A percentile compares a stretch with the other conserved stretches of the same genome.
These are phyloP conservation scores for Trichoderma arundinaceum DNA, from an alignment of 2,329 filamentous ascomycete genomes.

Conservation along the genomic window DNA sequence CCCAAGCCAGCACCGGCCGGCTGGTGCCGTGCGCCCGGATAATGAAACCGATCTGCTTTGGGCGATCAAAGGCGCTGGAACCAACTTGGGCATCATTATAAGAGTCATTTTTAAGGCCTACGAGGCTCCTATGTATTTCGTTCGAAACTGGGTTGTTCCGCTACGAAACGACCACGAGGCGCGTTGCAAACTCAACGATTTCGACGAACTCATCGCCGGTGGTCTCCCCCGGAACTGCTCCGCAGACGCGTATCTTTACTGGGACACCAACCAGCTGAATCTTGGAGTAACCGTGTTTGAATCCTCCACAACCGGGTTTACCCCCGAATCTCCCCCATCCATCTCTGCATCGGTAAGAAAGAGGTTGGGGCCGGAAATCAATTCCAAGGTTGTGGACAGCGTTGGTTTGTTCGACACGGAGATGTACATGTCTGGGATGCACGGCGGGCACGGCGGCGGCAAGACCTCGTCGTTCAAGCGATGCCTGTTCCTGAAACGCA, in stretches of 20 bases:
- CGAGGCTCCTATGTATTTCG: slow-evolving; percentile 48
- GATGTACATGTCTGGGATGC: slow-evolving; percentile 66
- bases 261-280: slow-evolving; percentile 50
- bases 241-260: slow-evolving; percentile 63
- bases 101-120: slow-evolving; percentile 58
- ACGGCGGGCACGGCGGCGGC: slow-evolving; percentile 61
- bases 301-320: slow-evolving; percentile 39
- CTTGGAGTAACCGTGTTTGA: slow-evolving; percentile 60
- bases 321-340: slow-evolving; percentile 28
- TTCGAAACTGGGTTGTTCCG: slow-evolving; percentile 50
- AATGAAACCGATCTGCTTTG: slow-evolving; percentile 60
- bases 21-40: slow-evolving; percentile 48
- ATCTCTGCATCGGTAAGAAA: slow-evolving; percentile 24
- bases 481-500: slow-evolving; percentile 62
- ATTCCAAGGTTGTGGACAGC: slow-evolving; percentile 49
- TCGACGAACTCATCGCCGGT: slow-evolving; percentile 48
- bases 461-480: slow-evolving; percentile 70
- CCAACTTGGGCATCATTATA: slow-evolving; percentile 63
- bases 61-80: slow-evolving; percentile 64
- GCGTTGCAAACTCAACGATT: slow-evolving; percentile 44
- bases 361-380: slow-evolving; percentile 45
- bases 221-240: slow-evolving; percentile 52
- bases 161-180: slow-evolving; percentile 41
- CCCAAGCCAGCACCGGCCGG: slow-evolving; percentile 52
- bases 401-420: slow-evolving; percentile 62